phyloP scores from a whole-genome alignment of 495 filamentous ascomycete species.

The Cryomyces antarcticus region DNA sequence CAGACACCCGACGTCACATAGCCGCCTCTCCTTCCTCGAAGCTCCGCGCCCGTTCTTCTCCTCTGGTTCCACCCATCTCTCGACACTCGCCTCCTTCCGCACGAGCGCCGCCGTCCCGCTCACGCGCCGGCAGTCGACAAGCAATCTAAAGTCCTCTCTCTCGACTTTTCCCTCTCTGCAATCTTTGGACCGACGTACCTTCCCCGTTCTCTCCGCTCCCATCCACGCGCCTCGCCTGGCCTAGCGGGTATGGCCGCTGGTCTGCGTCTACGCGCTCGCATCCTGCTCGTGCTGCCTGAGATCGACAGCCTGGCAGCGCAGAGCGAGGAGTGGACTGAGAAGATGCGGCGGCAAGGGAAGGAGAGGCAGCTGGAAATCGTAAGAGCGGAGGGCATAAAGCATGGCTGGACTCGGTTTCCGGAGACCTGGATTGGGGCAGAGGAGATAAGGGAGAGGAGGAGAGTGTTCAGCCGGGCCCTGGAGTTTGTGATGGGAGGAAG shows the following conservation, averaged over 20 bases:
- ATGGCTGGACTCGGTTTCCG: constrained; percentile 21
- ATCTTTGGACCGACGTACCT: background rate
- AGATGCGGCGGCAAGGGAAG: constrained; percentile 5
- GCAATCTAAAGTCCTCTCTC: background rate
- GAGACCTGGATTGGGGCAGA: constrained; percentile 10
- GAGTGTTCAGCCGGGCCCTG: background rate
- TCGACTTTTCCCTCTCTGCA: background rate
- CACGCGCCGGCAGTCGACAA: background rate
- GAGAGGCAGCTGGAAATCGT: constrained; percentile 11
- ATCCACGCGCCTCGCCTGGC: constrained; percentile 12
- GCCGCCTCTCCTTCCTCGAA: background rate
- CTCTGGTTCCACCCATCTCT: background rate
- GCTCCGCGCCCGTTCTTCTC: background rate
- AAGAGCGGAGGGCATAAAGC: constrained; percentile 12
- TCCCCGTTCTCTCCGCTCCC: background rate
- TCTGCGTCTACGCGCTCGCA: constrained; percentile 12
- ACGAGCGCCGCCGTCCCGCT: background rate
- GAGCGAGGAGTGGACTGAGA: constrained; percentile 15
- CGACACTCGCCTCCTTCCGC: background rate
- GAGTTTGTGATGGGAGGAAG: background rate
- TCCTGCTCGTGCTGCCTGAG: constrained; percentile 18
- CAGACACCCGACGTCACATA: background rate
- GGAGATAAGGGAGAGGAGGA: constrained; percentile 4
- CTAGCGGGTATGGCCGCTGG: constrained; percentile 7
- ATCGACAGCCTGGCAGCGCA: constrained; percentile 17